A percentile compares a stretch with the other conserved stretches of the same genome.
These are phyloP conservation scores for Sugiyamaella boreocaroliniensis DNA, from an alignment of 805 yeast species.

Conservation along the genomic window DNA sequence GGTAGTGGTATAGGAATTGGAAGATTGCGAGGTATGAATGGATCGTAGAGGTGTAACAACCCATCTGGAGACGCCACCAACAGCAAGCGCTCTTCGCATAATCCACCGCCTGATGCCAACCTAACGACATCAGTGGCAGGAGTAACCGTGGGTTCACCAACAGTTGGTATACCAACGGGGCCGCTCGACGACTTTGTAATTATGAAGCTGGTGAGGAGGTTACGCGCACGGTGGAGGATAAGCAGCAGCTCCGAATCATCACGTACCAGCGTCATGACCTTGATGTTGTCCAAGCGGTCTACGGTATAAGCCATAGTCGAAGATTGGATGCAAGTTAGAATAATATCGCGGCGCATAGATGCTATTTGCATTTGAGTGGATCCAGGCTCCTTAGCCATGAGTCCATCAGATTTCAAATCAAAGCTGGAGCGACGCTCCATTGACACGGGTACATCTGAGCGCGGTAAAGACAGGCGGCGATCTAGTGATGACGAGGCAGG, in stretches of 20 bases:
- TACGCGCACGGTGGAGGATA: constrained; percentile 37
- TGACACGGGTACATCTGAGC: background rate
- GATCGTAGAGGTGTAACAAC: constrained; percentile 42
- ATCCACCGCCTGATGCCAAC: constrained; percentile 14
- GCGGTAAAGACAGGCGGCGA: constrained; percentile 11
- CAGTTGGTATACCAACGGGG: constrained; percentile 31
- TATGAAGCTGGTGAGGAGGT: background rate
- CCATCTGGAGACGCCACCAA: background rate
- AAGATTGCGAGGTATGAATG: constrained; percentile 38
- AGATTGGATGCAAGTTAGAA: constrained; percentile 35
- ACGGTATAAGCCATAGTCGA: background rate
- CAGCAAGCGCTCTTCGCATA: background rate
- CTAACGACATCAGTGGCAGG: constrained; percentile 34
- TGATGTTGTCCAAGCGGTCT: constrained; percentile 1
- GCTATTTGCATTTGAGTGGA: background rate
- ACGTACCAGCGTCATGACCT: constrained; percentile 35
- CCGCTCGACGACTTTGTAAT: constrained; percentile 22
- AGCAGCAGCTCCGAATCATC: constrained; percentile 58
- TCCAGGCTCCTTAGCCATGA: background rate
- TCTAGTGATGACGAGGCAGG: constrained; percentile 9
- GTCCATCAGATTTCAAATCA: background rate
- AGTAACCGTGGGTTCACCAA: constrained; percentile 30
- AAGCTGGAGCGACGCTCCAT: constrained; percentile 2
- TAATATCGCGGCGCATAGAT: constrained; percentile 51
- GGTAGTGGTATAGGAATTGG: background rate